Evolutionary conservation across 1,139 yeast species (phyloP).

Genomic region (Sugiyamaella novakii): DNA sequence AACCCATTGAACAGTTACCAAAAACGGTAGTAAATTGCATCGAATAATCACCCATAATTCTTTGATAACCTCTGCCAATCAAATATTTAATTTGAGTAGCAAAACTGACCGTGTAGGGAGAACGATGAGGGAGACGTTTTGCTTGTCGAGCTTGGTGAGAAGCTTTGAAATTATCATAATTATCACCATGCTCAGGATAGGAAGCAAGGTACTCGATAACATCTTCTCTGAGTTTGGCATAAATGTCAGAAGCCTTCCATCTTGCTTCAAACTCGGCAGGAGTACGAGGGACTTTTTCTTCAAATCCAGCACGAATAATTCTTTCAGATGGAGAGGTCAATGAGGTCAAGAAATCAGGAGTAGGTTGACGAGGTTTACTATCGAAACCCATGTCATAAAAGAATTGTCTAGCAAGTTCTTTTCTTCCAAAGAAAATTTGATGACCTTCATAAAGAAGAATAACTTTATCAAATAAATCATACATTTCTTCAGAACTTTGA

Average conservation of each 20-base stretch:
- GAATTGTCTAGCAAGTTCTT: conserved; percentile 58
- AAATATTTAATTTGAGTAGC: conserved; percentile 64
- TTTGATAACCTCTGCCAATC: conserved; percentile 60
- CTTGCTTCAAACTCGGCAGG: conserved; percentile 66
- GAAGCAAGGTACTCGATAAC: conserved; percentile 45
- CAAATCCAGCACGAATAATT: conserved; percentile 56
- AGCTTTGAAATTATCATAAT: conserved; percentile 45
- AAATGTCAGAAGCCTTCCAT: conserved; percentile 66
- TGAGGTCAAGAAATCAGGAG: conserved; percentile 81
- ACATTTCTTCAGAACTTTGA: conserved; percentile 80
- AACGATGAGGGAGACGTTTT: conserved; percentile 52
- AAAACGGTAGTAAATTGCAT: conserved; percentile 59
- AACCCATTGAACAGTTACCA: conserved; percentile 73
- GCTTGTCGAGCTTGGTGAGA: conserved; percentile 60
- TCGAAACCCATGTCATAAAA: conserved; percentile 69
- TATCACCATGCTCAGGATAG: conserved; percentile 33
- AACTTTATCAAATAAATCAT: conserved; percentile 73
- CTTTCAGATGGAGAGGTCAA: conserved; percentile 76
- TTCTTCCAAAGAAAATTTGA: conserved; percentile 73
- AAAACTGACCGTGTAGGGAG: conserved; percentile 69
- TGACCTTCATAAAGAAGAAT: conserved; percentile 73
- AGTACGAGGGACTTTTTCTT: conserved; percentile 64
- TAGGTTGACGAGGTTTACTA: conserved; percentile 76
- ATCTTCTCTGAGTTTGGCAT: conserved; percentile 43
- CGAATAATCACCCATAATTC: conserved; percentile 67